phyloP scores from a whole-genome alignment of 2,329 filamentous ascomycete species.

The Colletotrichum liaoningense region DNA sequence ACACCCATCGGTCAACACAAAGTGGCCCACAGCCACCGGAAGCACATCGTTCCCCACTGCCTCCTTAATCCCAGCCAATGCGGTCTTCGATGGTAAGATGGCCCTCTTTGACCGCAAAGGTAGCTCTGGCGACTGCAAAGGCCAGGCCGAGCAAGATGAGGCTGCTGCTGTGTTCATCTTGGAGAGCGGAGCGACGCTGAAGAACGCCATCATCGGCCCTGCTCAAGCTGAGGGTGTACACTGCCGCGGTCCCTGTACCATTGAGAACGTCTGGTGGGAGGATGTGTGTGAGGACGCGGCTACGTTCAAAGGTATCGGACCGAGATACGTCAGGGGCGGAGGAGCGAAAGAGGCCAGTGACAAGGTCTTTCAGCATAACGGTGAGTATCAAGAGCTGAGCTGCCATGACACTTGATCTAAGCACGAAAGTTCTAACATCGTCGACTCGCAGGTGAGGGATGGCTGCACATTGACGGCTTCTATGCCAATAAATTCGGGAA shows the following conservation, averaged over 20 bases:
- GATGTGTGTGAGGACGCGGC: slow-evolving; percentile 13
- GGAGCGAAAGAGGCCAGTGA: slow-evolving; percentile 3
- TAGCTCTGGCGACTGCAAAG: background rate
- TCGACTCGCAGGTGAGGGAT: background rate
- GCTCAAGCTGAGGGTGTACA: slow-evolving; percentile 7
- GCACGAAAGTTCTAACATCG: background rate
- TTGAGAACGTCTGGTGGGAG: slow-evolving; percentile 18
- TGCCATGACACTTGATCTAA: too few relatives aligned
- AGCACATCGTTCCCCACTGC: slow-evolving; percentile 16
- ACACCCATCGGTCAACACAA: slow-evolving; percentile 16
- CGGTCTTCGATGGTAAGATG: background rate
- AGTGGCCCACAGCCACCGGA: slow-evolving; percentile 11
- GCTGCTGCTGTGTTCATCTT: slow-evolving; percentile 5
- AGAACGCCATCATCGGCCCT: slow-evolving; percentile 11
- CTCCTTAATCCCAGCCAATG: slow-evolving; percentile 16
- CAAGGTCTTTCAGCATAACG: slow-evolving; percentile 9
- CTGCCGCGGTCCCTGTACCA: background rate
- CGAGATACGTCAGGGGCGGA: background rate
- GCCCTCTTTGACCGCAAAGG: background rate
- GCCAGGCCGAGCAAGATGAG: background rate
- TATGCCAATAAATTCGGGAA: slow-evolving; percentile 3
- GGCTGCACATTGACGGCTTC: slow-evolving; percentile 6
- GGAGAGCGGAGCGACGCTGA: slow-evolving; percentile 2
- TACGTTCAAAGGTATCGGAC: background rate
- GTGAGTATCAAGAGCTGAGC: background rate